Base-by-base conservation (phyloP, 345 rosid genomes). In the Euphorbia lathyris region DNA sequence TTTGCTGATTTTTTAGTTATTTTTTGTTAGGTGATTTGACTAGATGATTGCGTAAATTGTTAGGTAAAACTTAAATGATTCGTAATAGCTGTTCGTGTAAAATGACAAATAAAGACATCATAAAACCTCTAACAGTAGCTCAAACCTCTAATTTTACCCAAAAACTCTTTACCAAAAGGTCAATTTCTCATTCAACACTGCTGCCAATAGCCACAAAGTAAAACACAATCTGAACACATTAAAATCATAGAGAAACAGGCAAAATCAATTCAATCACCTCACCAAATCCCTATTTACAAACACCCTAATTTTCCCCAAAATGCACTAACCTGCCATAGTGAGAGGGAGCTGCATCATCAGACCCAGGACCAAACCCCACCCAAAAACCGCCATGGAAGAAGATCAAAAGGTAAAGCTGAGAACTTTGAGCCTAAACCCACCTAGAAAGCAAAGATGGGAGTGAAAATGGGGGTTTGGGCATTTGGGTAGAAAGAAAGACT, bases 271-370 rank as follows among this genome's bases (percentile, higher is more conserved):
- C 32, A 60, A 60, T 45, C 36, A 32, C 22, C 34, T 19, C 47
- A 48, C 32, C 16, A 58, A 30, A 60, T 47, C 65, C n/a, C 48
- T 67, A 60, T 30, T 50, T 47, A 23, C 72, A 58, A 53, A 34
- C 51, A 69, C 16, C 55, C 57, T 48, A 10, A 26, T 45, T 43
- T 57, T 40, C 34, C 63, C 29, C 53, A 68, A 34, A 34, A 65
- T 22, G 72, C 55, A 83, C 77, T 42, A 80, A 88, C 96, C 96
- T 67, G 86, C 87, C 53, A 76, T 36, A 55, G 65, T 48, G 22
- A 64, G 58, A 55, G 88, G 91, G 65, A 85, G 80, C 68, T 81
- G 86, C 79, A 77, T 66, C 70, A 76, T 81, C 67, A 81, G 76
- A 76, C n/a, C 82, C 81, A 86, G 55, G 40, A 85, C 57, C 34